Percentiles rank a stretch among this genome's conserved stretches.
Conservation (phyloP, 257 asterid species). For the Cruciata laevipes region DNA sequence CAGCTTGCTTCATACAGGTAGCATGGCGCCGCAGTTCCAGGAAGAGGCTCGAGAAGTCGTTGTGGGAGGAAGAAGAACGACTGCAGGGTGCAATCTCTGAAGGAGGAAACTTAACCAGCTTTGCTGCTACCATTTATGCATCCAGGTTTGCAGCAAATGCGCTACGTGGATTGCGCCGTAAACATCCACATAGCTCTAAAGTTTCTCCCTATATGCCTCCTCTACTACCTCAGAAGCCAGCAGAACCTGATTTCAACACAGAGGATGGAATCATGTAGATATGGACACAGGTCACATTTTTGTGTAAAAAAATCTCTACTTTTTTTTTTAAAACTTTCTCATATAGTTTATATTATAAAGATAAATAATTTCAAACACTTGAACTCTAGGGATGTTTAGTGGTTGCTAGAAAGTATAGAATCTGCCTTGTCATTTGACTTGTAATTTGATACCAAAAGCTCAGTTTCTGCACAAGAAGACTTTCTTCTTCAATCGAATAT, state of each 20-base stretch:
- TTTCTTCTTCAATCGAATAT: too few species aligned
- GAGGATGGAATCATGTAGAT: constrained; percentile 3
- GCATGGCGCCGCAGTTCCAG: constrained; percentile 57
- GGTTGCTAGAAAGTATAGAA: too few species aligned
- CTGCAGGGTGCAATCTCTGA: constrained; percentile 24
- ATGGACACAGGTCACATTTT: neutral
- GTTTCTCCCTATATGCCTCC: constrained; percentile 35
- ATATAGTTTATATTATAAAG: too few species aligned
- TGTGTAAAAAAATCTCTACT: too few species aligned
- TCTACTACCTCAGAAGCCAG: constrained; percentile 53
- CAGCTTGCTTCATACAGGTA: constrained; percentile 55
- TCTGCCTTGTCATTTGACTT: neutral
- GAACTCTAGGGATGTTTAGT: too few species aligned
- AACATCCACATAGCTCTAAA: constrained; percentile 13
- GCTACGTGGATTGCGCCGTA: constrained; percentile 27
- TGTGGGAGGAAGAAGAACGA: constrained; percentile 40
- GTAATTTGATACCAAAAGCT: too few species aligned
- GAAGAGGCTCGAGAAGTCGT: constrained; percentile 37
- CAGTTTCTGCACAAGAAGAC: too few species aligned
- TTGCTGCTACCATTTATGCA: constrained; percentile 43
- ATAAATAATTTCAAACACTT: too few species aligned
- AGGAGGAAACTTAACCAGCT: constrained; percentile 29
- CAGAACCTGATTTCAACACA: constrained; percentile 50
- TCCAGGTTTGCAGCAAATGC: constrained; percentile 52
- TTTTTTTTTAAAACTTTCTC: too few species aligned